Percentiles rank a stretch among this genome's conserved stretches.
Conservation (phyloP, 2,329 filamentous ascomycete genomes). For the Sporothrix curviconia region DNA sequence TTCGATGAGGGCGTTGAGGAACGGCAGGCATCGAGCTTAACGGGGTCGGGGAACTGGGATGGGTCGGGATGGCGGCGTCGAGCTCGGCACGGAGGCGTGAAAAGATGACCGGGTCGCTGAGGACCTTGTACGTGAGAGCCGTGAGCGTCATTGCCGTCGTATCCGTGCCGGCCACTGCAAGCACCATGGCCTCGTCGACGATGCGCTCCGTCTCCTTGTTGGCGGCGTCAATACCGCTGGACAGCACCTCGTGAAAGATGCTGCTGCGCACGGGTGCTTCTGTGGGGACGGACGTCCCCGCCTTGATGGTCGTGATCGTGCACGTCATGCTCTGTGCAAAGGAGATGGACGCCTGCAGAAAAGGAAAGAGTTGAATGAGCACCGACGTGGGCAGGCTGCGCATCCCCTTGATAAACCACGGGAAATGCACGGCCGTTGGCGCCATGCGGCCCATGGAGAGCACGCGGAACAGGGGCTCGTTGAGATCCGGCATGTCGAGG, state of each 20-base stretch:
- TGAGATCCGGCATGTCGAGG: slow-evolving; percentile 1
- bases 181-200: slow-evolving; percentile 2
- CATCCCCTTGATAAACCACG: neutral
- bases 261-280: neutral
- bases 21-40: neutral
- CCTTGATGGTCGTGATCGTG: neutral
- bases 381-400: neutral
- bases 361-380: too few relatives aligned
- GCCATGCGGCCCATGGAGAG: neutral
- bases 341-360: neutral
- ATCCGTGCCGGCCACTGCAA: neutral
- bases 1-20: slow-evolving; percentile 5
- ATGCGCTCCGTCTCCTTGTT: slow-evolving; percentile 1
- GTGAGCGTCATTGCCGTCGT: neutral
- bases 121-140: neutral
- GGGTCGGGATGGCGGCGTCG: neutral
- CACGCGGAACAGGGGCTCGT: neutral
- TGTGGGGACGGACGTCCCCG: neutral
- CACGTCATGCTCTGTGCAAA: neutral
- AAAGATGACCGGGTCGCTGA: neutral
- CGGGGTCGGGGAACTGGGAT: neutral
- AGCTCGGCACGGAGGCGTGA: neutral
- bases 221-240: neutral
- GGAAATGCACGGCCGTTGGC: neutral
- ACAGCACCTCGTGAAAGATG: slow-evolving; percentile 1